These are phyloP conservation scores for Aspergillus campestris DNA, from an alignment of 495 filamentous ascomycete species.

Conservation along the genomic window DNA sequence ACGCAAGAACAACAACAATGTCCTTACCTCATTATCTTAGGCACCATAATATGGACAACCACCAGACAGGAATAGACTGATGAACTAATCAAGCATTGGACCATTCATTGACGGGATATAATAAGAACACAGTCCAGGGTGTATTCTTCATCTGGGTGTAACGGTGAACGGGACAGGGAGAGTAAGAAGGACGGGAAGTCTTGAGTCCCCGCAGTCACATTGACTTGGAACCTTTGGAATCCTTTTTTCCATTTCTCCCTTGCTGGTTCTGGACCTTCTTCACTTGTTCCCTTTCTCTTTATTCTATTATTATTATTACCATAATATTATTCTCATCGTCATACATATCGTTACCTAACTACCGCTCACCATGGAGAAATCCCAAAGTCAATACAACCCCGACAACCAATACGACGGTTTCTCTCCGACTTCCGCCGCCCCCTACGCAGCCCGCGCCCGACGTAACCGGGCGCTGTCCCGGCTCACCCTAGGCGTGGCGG, in stretches of 20 bases:
- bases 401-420: neutral
- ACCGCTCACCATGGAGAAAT: conserved; percentile 9
- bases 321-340: neutral
- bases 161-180: too few species aligned
- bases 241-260: neutral
- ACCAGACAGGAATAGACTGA: neutral
- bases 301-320: neutral
- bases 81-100: neutral
- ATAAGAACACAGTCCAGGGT: neutral
- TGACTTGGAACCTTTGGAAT: neutral
- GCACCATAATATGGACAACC: too few species aligned
- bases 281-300: neutral
- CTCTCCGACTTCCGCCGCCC: conserved; percentile 1
- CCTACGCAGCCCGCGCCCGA: conserved; percentile 5
- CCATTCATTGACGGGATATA: conserved; percentile 1
- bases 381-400: neutral
- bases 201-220: too few species aligned
- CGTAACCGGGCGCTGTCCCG: conserved; percentile 11
- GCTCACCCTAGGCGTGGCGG: conserved; percentile 9
- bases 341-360: too few species aligned
- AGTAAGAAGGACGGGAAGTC: too few species aligned
- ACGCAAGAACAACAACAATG: too few species aligned
- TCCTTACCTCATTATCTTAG: too few species aligned
- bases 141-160: neutral
- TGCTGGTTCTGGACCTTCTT: neutral